Percentiles rank a stretch among this genome's conserved stretches.
phyloP scores from a whole-genome alignment of 2,329 filamentous ascomycete genomes.

The Curvularia verruculosa region DNA sequence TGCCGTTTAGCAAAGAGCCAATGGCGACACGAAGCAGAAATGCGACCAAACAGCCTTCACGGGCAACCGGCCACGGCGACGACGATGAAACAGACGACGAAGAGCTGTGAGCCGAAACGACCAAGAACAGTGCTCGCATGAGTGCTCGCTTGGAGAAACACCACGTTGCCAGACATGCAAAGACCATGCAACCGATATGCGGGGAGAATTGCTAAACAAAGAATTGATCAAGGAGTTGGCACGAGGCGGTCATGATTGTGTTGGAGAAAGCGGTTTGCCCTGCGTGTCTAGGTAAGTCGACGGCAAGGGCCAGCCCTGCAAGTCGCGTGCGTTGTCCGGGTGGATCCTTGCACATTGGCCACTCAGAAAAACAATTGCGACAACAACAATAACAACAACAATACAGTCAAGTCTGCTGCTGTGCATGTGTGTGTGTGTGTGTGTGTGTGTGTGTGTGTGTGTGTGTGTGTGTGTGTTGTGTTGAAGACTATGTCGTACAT shows the following conservation, averaged over 20 bases:
- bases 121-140: background rate
- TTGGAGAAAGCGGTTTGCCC: background rate
- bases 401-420: background rate
- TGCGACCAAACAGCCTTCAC: conserved; percentile 17
- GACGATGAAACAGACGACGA: conserved; percentile 49
- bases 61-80: conserved; percentile 13
- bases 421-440: background rate
- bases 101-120: conserved; percentile 30
- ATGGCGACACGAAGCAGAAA: conserved; percentile 28
- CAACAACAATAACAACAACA: background rate
- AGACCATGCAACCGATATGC: background rate
- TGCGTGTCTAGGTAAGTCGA: background rate
- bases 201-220: background rate
- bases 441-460: background rate
- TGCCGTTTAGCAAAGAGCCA: conserved; percentile 39
- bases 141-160: background rate
- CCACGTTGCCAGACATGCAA: background rate
- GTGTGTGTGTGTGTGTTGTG: background rate
- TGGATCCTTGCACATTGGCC: background rate
- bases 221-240: background rate
- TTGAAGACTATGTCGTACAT: background rate
- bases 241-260: background rate
- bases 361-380: background rate
- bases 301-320: background rate
- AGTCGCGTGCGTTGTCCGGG: background rate